Evolutionary conservation across 495 filamentous ascomycete genomes (phyloP).

Genomic region (Tuber indicum): DNA sequence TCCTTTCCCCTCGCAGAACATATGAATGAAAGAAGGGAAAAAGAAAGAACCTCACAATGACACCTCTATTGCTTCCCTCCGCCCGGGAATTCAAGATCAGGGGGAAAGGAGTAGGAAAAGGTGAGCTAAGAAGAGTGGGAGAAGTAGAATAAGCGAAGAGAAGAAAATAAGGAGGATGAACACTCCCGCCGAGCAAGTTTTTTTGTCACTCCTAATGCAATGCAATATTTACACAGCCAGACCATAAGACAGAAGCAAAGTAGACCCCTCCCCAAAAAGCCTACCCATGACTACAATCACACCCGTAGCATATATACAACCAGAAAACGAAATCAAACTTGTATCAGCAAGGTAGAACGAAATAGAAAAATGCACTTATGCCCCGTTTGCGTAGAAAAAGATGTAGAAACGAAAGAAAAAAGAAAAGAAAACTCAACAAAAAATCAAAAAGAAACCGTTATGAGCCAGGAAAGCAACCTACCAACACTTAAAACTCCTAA

Average conservation of each 20-base stretch:
- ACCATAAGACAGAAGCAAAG: neutral
- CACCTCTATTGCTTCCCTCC: neutral
- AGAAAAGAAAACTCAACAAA: constrained; percentile 5
- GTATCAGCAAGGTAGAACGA: neutral
- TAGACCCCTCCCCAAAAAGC: constrained; percentile 6
- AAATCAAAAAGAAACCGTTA: neutral
- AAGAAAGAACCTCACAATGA: neutral
- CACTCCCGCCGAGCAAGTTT: neutral
- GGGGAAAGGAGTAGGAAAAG: neutral
- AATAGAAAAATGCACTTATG: neutral
- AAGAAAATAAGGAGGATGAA: constrained; percentile 1
- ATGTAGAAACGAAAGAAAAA: neutral
- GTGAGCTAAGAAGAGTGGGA: neutral
- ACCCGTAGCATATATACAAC: neutral
- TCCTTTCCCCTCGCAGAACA: neutral
- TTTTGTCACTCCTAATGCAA: constrained; percentile 17
- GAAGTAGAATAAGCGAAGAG: neutral
- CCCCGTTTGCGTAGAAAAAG: neutral
- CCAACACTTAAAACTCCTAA: constrained; percentile 1
- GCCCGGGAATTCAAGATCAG: constrained; percentile 1
- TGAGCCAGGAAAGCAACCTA: neutral
- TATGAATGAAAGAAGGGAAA: neutral
- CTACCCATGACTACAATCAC: neutral
- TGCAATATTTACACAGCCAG: constrained; percentile 21
- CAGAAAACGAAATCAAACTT: neutral